phyloP scores from a whole-genome alignment of 345 rosid species.

The Salix viminalis region DNA sequence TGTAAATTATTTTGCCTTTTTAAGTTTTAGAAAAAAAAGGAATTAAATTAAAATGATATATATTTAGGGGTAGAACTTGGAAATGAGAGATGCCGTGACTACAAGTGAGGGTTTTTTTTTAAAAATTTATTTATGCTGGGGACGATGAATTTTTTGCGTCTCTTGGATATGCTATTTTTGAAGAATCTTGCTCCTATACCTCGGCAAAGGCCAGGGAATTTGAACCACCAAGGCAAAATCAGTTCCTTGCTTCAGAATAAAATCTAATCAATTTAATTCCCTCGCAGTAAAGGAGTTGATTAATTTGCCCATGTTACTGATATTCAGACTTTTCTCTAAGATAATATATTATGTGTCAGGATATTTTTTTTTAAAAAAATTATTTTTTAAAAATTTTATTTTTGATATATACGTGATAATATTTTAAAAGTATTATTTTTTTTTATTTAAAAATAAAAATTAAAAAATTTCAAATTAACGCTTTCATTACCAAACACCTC shows the following conservation, averaged over 20 bases:
- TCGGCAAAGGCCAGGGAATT: neutral
- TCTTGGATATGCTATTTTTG: neutral
- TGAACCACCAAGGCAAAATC: neutral
- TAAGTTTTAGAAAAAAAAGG: neutral
- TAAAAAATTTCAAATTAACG: too few relatives aligned
- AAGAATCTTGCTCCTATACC: neutral
- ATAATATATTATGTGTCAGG: too few relatives aligned
- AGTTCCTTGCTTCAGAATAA: neutral
- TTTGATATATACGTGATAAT: too few relatives aligned
- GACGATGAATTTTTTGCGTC: neutral
- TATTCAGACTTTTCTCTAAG: too few relatives aligned
- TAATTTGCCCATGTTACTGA: neutral
- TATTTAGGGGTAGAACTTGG: conserved; percentile 13
- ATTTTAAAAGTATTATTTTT: too few relatives aligned
- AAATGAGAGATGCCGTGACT: neutral
- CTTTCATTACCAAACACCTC: too few relatives aligned
- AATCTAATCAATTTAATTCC: neutral
- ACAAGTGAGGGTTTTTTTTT: neutral
- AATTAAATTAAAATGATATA: neutral
- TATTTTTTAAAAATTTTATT: too few relatives aligned
- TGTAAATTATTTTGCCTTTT: neutral
- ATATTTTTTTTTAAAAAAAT: too few relatives aligned
- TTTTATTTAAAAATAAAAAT: too few relatives aligned
- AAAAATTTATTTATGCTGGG: neutral
- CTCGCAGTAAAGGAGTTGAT: neutral